Evolutionary conservation across 768 basidiomycete genomes (phyloP), one percentile per base, ranked within the genome.

Genomic region (Tulasnella sp.): DNA sequence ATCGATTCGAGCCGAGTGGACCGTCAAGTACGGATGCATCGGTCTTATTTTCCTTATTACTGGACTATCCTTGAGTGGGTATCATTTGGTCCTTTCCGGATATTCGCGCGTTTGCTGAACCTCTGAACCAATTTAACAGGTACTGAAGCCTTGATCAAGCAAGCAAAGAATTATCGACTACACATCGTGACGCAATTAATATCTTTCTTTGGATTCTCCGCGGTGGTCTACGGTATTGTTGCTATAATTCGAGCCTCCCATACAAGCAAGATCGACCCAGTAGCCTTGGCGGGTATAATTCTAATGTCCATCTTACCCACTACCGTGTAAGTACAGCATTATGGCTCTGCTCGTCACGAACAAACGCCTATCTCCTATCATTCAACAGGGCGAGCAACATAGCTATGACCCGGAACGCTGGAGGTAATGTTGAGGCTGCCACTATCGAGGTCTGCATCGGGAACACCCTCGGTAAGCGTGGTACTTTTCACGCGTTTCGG

Each of bases 41-140:
- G 82, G 80, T 9, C 44, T 82, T 27, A 84, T 84, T 75, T 84
- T 84, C 71, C 80, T 84, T 71, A 83, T 84, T 48, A 84, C 83
- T 62, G 83, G 83, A 38, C 56, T 84, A 27, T 83, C 83, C 9
- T 36, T 77, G 12, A 77, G 76, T 77, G 38, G 68, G 76, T 71
- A 2, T 34, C 27, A 18, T 18, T n/a, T 58, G n/a, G 24, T 31
- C 3, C 12, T 21, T 71, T 1, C 21, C 10, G 7, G 4, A 19
- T 62, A n/a, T 38, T 38, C 2, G n/a, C 7, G 31, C 9, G 73
- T 7, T 74, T 42, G 38, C 46, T 40, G 73, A 48, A n/a, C 31
- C 39, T n/a, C 42, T 19, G 73, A 39, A n/a, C 73, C 38, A 12
- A 18, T 74, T 19, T 18, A 74, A 74, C 52, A 74, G 73, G 46